Evolutionary conservation across 1,284 basidiomycete species (phyloP).

Genomic region (Cystobasidium slooffiae): DNA sequence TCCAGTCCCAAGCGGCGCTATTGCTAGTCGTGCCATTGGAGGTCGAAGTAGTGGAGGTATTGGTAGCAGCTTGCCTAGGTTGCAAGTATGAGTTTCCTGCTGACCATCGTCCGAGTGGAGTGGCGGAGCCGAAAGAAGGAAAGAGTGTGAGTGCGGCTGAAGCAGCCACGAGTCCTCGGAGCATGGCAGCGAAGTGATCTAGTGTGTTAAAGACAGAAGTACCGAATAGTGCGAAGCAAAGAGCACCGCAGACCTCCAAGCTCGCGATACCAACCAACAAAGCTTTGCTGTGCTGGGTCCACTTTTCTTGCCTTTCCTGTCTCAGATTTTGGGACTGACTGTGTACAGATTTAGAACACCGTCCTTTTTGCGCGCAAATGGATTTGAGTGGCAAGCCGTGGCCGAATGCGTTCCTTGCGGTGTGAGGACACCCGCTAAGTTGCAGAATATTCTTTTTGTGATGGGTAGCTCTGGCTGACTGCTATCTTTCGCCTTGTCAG

Average conservation of each 20-base stretch:
- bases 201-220: neutral
- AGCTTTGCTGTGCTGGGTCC: neutral
- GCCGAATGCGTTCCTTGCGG: too few relatives aligned
- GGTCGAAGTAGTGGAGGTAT: neutral
- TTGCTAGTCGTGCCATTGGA: slow-evolving; percentile 7
- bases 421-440: too few relatives aligned
- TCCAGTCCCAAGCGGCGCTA: slow-evolving; percentile 9
- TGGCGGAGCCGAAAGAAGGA: neutral
- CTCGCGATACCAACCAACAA: neutral
- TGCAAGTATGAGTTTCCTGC: neutral
- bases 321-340: neutral
- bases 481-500: too few relatives aligned
- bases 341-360: slow-evolving; percentile 7
- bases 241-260: neutral
- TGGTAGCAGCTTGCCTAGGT: slow-evolving; percentile 2
- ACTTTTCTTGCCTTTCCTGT: slow-evolving; percentile 8
- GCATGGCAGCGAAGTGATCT: neutral
- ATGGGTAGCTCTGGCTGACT: too few relatives aligned
- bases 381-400: too few relatives aligned
- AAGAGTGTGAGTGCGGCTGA: slow-evolving; percentile 17
- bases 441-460: too few relatives aligned
- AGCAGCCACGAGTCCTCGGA: slow-evolving; percentile 3
- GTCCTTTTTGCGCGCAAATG: neutral
- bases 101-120: neutral
- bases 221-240: neutral